Conservation (phyloP, 2,329 filamentous ascomycete species). For the Lecanicillium sp. region DNA sequence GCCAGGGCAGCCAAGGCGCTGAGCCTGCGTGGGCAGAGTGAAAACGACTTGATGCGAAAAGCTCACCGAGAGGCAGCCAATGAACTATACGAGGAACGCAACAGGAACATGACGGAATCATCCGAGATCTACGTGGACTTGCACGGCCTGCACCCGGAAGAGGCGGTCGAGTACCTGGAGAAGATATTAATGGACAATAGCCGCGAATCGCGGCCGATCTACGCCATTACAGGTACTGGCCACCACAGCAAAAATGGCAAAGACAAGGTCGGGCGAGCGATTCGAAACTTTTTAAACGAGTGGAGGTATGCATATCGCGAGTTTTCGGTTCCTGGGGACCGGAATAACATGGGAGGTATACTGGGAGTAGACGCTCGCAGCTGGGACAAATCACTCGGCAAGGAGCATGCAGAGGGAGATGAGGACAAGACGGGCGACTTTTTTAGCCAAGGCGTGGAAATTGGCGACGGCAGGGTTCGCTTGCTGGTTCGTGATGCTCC, state of each 20-base stretch:
- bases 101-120: constrained; percentile 52
- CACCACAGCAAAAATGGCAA: constrained; percentile 98
- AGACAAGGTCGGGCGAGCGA: constrained; percentile 93
- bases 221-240: constrained; percentile 93
- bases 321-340: constrained; percentile 92
- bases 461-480: constrained; percentile 58
- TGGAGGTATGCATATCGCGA: constrained; percentile 95
- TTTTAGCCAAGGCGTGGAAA: constrained; percentile 57
- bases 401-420: constrained; percentile 33
- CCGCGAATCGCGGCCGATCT: constrained; percentile 66
- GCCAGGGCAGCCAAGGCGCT: constrained; percentile 92
- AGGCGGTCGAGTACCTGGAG: constrained; percentile 90
- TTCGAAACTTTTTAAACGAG: constrained; percentile 85
- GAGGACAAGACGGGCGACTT: constrained; percentile 44
- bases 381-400: constrained; percentile 53
- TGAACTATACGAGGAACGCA: constrained; percentile 88
- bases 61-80: constrained; percentile 89
- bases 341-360: constrained; percentile 71
- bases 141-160: constrained; percentile 96
- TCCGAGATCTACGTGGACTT: constrained; percentile 89
- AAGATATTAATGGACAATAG: constrained; percentile 78
- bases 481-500: constrained; percentile 54
- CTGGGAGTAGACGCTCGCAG: constrained; percentile 59
- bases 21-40: constrained; percentile 86
- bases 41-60: constrained; percentile 96